Percentiles rank a stretch among this genome's conserved stretches.
Evolutionary conservation across 1,139 yeast genomes (phyloP).

Genomic region (Debaryomyces coudertii): DNA sequence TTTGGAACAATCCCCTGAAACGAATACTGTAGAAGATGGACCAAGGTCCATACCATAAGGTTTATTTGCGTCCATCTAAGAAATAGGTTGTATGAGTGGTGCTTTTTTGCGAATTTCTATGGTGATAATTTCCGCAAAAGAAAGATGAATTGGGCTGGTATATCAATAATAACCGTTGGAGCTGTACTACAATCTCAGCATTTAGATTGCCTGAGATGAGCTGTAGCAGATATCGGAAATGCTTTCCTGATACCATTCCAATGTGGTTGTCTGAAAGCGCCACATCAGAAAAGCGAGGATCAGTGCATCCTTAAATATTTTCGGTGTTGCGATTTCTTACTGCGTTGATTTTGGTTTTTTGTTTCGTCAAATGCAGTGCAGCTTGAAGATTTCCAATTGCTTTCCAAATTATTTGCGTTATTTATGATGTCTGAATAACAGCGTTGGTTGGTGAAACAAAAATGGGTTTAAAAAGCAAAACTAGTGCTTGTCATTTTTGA

Average conservation of each 20-base stretch:
- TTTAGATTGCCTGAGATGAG: constrained; percentile 37
- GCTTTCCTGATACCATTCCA: constrained; percentile 40
- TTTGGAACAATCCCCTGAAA: constrained; percentile 40
- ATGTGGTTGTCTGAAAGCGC: constrained; percentile 44
- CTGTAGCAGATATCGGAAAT: constrained; percentile 49
- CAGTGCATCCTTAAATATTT: constrained; percentile 41
- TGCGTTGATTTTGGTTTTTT: constrained; percentile 51
- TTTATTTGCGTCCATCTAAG: constrained; percentile 40
- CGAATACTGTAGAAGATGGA: constrained; percentile 19
- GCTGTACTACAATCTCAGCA: constrained; percentile 39
- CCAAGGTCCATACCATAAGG: constrained; percentile 36
- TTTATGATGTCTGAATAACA: constrained; percentile 44
- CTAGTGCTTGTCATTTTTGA: constrained; percentile 49
- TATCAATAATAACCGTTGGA: constrained; percentile 37
- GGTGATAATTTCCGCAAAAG: constrained; percentile 41
- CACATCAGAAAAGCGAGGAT: constrained; percentile 40
- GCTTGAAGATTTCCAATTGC: constrained; percentile 55
- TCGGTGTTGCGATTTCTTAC: constrained; percentile 44
- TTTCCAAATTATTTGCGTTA: constrained; percentile 45
- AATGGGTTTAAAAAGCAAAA: constrained; percentile 51
- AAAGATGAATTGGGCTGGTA: constrained; percentile 35
- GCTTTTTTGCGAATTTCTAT: constrained; percentile 38
- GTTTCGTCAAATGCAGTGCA: constrained; percentile 32
- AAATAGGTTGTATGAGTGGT: constrained; percentile 39
- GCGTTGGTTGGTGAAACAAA: constrained; percentile 47